Base-by-base conservation (phyloP, 345 rosid species). In the Ceriops zippeliana region DNA sequence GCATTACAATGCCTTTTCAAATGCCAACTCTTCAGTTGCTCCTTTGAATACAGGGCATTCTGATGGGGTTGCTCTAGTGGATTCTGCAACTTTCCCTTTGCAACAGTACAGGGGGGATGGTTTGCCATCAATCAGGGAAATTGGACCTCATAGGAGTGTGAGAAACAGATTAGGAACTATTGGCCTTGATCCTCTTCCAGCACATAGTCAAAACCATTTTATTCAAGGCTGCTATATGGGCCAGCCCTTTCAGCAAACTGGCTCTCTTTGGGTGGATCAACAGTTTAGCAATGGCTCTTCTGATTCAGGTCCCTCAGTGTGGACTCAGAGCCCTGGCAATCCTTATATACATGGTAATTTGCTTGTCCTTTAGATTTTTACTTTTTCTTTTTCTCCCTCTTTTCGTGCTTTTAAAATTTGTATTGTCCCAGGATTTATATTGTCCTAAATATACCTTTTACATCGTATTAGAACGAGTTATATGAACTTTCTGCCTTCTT, bases 281-380 rank as follows among this genome's bases (percentile, higher is more conserved):
- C 73, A 62, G 31, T 54, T 66, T 13, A 76, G 75, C 69, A 66
- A 73, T 35, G 77, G 70, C 75, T 72, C 81, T 63, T 54, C 52
- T 75, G 87, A 85, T 75, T 83, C 86, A 59, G 77, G 87, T 58
- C 67, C 85, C 74, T 69, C 82, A 46, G 73, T 73, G 67, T 92
- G 96, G 96, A 79, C 80, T 66, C 93, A 82, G 65, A 76, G 81
- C 63, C 82, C 86, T 5, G 51, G 67, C 61, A 60, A 79, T 70
- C 85, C 90, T 75, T 86, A 74, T 67, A 80, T 90, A 77, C 92
- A 76, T 62, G 92, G 96, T 92, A 86, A 11, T 58, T 69, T 72
- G 47, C 56, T 35, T 53, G 35, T 53, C 62, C 34, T 31, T n/a
- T 19, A 35, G 21, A 13, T 49, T 2, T 31, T 58, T 46, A 1